Base-by-base conservation (phyloP, 208 protist species). In the Blechomonas ayalai region DNA sequence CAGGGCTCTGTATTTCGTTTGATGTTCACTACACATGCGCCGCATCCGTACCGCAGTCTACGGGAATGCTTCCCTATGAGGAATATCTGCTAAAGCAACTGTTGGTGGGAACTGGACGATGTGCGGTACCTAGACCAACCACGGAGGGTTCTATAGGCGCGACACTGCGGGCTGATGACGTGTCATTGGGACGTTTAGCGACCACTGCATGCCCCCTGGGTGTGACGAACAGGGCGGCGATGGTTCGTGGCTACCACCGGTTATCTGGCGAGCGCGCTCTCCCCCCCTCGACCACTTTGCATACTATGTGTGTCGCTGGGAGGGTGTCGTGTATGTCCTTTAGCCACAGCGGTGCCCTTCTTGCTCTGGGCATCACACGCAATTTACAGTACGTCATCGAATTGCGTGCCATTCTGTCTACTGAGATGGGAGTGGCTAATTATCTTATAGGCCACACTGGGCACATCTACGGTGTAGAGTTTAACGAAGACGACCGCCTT, bases 311-410 rank as follows among this genome's bases (percentile, higher is more conserved):
- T 10, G 54, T 92, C 33, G n/a, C 39, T 18, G 79, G 79, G 6
- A 51, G 25, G 1, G 64, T 92, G 28, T 74, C 73, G 8, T 86
- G 76, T 41, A 60, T 92, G 24, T 24, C 62, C 41, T 83, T 84
- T 47, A 52, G 67, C 2, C 60, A 60, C 43, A 53, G 58, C 27
- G 60, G 61, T 5, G 35, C 56, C 2, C 22, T 77, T 4, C 38
- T 87, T 5, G 77, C 77, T 15, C 28, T 87, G 13, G 82, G 77
- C n/a, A 59, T 91, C 10, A 77, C 66, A 24, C 55, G 46, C 9
- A 50, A 75, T 32, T 54, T 84, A 44, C 63, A 83, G 44, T 57
- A 88, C 46, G 6, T 83, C 5, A 53, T 92, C 1, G 70, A 88
- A 52, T 40, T 88, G 22, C 75, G 74, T 13, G 51, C 70, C 44